These are phyloP conservation scores for Tulasnella sp. DNA, from an alignment of 768 basidiomycete genomes.

Conservation along the genomic window DNA sequence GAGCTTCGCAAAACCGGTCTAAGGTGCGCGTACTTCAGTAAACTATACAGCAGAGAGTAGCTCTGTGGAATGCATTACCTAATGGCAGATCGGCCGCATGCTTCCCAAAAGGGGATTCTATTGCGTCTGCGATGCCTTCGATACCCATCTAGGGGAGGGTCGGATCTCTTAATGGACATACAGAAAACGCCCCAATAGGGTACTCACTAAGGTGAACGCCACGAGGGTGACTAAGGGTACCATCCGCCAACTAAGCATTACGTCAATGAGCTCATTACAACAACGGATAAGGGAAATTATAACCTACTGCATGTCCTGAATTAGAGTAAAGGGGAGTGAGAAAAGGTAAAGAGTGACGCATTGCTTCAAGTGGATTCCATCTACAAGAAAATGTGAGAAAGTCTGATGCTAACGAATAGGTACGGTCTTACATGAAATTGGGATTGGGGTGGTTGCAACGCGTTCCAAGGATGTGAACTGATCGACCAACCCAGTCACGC, in stretches of 20 bases:
- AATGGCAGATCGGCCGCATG: conserved; percentile 64
- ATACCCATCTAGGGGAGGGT: conserved; percentile 51
- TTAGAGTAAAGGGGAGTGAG: conserved; percentile 75
- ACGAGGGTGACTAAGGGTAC: conserved; percentile 31
- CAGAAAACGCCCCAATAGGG: too few relatives aligned
- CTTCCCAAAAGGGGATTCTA: conserved; percentile 86
- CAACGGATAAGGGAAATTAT: too few relatives aligned
- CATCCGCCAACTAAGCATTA: conserved; percentile 22
- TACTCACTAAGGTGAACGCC: conserved; percentile 55
- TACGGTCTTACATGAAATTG: conserved; percentile 44
- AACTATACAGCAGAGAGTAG: not conserved
- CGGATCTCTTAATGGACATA: too few relatives aligned
- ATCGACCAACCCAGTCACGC: conserved; percentile 72
- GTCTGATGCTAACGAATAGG: not conserved
- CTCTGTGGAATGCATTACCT: conserved; percentile 32
- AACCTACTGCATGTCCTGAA: conserved; percentile 48
- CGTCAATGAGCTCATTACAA: not conserved
- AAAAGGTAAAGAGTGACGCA: conserved; percentile 86
- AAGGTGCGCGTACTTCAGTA: not conserved
- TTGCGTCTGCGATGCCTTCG: conserved; percentile 90
- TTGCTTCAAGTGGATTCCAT: conserved; percentile 89
- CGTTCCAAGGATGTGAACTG: conserved; percentile 78
- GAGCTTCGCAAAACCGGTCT: conserved; percentile 6
- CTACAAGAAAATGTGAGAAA: conserved; percentile 29
- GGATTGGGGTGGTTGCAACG: conserved; percentile 77